phyloP scores from a whole-genome alignment of 2,329 filamentous ascomycete genomes.

The Xylariaceae sp. region DNA sequence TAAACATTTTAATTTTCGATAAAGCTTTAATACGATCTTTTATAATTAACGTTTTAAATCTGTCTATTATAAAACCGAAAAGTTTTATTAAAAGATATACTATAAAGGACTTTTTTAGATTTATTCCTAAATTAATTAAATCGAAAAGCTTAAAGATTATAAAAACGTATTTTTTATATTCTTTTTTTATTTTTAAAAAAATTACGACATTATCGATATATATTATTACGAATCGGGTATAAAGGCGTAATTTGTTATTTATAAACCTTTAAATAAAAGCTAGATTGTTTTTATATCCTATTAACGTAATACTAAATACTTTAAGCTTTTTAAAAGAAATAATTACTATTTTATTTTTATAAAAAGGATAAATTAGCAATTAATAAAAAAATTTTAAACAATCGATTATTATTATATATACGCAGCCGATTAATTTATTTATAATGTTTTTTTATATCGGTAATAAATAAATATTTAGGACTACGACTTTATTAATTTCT shows the following conservation, averaged over 20 bases:
- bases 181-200: not conserved
- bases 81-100: not conserved
- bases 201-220: slow-evolving; percentile 2
- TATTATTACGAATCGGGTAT: not conserved
- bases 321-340: not conserved
- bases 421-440: not conserved
- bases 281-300: not conserved
- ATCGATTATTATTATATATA: slow-evolving; percentile 1
- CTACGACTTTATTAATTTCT: not conserved
- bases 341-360: not conserved
- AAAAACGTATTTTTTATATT: not conserved
- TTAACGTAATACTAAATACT: not conserved
- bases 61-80: not conserved
- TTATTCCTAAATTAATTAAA: not conserved
- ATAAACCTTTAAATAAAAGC: not conserved
- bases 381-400: slow-evolving; percentile 1
- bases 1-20: not conserved
- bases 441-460: not conserved
- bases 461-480: not conserved
- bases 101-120: not conserved
- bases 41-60: not conserved
- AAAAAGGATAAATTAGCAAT: not conserved
- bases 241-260: not conserved
- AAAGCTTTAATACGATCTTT: not conserved
- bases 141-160: not conserved